phyloP scores from a whole-genome alignment of 495 filamentous ascomycete species.

The Aspergillus hancockii region DNA sequence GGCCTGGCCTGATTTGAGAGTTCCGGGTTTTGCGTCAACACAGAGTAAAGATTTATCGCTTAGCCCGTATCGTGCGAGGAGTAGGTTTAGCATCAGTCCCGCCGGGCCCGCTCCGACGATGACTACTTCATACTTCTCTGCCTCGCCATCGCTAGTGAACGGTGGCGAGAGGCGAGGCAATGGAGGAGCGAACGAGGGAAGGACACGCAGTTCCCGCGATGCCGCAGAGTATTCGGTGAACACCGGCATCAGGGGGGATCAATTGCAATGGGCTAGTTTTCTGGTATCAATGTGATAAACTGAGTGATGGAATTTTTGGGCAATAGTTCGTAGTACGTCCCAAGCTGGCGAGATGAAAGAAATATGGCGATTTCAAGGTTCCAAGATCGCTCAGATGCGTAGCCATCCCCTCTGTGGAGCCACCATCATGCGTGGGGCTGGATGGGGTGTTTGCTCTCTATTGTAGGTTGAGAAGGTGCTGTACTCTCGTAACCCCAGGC shows the following conservation, averaged over 20 bases:
- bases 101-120: constrained; percentile 49
- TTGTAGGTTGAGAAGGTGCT: no score
- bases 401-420: no score
- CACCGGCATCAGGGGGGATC: constrained; percentile 39
- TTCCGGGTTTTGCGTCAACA: constrained; percentile 45
- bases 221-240: constrained; percentile 43
- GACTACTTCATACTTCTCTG: constrained; percentile 46
- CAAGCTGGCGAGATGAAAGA: background rate
- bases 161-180: constrained; percentile 35
- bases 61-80: constrained; percentile 51
- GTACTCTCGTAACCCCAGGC: no score
- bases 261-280: background rate
- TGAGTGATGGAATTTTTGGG: no score
- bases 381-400: no score
- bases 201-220: constrained; percentile 41
- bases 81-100: constrained; percentile 47
- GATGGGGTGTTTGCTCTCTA: no score
- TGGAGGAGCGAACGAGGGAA: constrained; percentile 45
- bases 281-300: background rate
- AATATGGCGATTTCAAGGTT: background rate
- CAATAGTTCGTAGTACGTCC: no score
- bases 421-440: no score
- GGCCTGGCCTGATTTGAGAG: constrained; percentile 57
- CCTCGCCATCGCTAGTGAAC: constrained; percentile 9
- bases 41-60: constrained; percentile 44